phyloP scores from a whole-genome alignment of 2,329 filamentous ascomycete species.

The Phialophora expanda region DNA sequence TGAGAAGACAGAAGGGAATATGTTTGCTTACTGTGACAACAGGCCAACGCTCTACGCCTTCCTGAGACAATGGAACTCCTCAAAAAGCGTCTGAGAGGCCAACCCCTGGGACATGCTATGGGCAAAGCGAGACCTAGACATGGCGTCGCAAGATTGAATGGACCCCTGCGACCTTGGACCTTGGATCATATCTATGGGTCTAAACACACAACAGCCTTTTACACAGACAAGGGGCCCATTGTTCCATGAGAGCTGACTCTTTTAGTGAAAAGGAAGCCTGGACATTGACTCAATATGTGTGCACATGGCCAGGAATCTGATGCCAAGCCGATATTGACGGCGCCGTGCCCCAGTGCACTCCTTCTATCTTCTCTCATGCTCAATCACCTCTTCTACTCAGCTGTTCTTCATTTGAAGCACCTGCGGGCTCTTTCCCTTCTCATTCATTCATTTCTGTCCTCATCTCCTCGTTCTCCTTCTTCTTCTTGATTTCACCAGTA shows the following conservation, averaged over 20 bases:
- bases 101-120: not conserved
- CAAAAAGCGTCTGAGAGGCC: not conserved
- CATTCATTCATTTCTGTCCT: not conserved
- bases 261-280: not conserved
- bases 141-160: not conserved
- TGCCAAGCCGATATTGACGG: not conserved
- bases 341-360: not conserved
- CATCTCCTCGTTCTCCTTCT: not conserved
- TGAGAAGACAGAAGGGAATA: not conserved
- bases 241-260: not conserved
- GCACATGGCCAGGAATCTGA: not conserved
- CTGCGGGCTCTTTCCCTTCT: not conserved
- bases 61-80: not conserved
- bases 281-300: not conserved
- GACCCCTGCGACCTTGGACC: not conserved
- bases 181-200: not conserved
- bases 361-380: not conserved
- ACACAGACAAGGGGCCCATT: not conserved
- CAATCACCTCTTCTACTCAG: not conserved
- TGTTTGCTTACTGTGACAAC: not conserved
- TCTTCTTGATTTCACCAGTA: not conserved
- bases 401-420: not conserved
- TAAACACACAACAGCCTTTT: not conserved
- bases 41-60: not conserved
- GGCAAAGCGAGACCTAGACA: not conserved